Base-by-base conservation (phyloP, 176 grass and related monocot genomes). In the Bonia amplexicaulis region DNA sequence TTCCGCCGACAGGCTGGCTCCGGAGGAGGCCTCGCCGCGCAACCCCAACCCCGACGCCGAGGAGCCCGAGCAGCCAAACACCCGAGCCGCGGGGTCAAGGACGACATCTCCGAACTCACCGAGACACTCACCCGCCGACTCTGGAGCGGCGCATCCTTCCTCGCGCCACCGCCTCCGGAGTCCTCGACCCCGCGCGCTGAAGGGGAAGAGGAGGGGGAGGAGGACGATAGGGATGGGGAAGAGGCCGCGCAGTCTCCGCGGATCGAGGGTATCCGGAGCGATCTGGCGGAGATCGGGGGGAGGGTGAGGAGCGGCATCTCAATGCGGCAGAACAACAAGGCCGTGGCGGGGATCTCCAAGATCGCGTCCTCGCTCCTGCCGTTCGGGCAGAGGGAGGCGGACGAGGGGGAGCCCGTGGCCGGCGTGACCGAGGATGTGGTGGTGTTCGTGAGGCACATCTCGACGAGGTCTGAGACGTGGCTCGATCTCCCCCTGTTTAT, bases 141-240 rank as follows among this genome's bases (percentile, higher is more conserved):
- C 49, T 96, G 91, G 91, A 87, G 94, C 85, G 89, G 93, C 16
- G 91, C 94, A 0, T 93, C 91, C 57, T 93, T 96, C 78, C 94
- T 96, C 78, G 91, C 89, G 19, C 86, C 88, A 4, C 83, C 79
- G 6, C 69, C 68, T 7, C 66, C 68, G 42, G 74, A 62, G 12
- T 4, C 68, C 12, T 49, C 80, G 29, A 62, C 73, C 71, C 77
- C 76, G 49, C 78, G 60, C 60, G 59, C 33, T 42, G 79, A 78
- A 19, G 69, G 20, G 6, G 78, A 66, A 51, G 65, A 71, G 45
- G 82, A 74, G 16, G 70, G 8, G 40, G n/a, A 0, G 2, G 84
- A 10, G 10, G 75, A 64, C 0, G 66, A 35, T 22, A 49, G 19
- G 37, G 69, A 6, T 26, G 84, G 23, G n/a, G 82, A 82, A 2